These are phyloP conservation scores for Colletotrichum shisoi DNA, from an alignment of 2,329 filamentous ascomycete genomes.

Conservation along the genomic window DNA sequence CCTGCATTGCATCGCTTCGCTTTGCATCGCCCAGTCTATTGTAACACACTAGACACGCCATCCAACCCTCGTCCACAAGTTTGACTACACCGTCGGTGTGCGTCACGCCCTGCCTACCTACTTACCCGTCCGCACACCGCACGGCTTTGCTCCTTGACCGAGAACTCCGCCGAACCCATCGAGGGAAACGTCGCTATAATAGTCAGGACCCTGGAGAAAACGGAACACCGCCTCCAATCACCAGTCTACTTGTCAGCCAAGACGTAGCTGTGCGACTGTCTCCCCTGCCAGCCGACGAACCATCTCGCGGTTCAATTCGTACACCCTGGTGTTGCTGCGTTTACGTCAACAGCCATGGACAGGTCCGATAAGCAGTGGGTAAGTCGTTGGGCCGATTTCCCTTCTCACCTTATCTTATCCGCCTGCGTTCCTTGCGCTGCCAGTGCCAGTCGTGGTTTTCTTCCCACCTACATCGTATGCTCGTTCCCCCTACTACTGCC, in stretches of 20 bases:
- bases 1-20: constrained; percentile 10
- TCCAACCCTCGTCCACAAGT: neutral
- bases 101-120: neutral
- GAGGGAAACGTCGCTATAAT: neutral
- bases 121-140: neutral
- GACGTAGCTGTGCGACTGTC: neutral
- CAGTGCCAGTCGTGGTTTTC: constrained; percentile 24
- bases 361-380: constrained; percentile 60
- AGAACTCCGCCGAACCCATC: constrained; percentile 1
- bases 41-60: neutral
- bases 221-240: neutral
- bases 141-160: neutral
- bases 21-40: constrained; percentile 9
- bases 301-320: neutral
- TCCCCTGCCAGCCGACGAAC: constrained; percentile 1
- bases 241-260: neutral
- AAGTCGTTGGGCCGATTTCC: constrained; percentile 42
- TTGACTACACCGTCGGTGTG: neutral
- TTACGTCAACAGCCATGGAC: constrained; percentile 36
- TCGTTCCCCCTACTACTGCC: constrained; percentile 10
- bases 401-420: neutral
- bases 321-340: neutral
- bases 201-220: neutral
- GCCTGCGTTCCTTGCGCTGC: neutral
- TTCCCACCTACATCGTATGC: neutral